Evolutionary conservation across 164 flowering plant species (phyloP).

Genomic region (Stephania cephalantha): DNA sequence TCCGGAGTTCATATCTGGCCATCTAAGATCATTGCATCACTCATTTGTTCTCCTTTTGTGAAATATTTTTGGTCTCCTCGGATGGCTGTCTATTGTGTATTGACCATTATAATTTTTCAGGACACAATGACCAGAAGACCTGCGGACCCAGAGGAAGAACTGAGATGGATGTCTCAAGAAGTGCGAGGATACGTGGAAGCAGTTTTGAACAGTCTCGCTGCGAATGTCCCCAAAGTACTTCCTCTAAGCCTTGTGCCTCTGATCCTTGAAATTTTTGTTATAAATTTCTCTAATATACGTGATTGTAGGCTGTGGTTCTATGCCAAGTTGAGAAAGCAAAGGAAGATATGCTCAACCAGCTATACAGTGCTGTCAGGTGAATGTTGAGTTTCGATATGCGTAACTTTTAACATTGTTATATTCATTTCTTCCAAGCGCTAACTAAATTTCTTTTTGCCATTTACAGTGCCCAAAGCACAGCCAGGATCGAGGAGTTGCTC

Average conservation of each 20-base stretch:
- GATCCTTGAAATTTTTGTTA: neutral
- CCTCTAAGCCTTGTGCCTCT: neutral
- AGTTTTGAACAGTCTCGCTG: constrained; percentile 94
- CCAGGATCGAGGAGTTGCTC: constrained; percentile 81
- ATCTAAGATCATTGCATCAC: neutral
- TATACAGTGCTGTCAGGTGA: constrained; percentile 90
- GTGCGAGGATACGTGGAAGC: constrained; percentile 99
- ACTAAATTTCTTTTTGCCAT: constrained; percentile 2
- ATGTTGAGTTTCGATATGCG: neutral
- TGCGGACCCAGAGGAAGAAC: constrained; percentile 99
- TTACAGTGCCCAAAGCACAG: constrained; percentile 62
- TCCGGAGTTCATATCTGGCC: neutral
- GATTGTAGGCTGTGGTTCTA: constrained; percentile 88
- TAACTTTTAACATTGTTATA: neutral
- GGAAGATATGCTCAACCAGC: constrained; percentile 96
- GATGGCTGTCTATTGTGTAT: constrained; percentile 14
- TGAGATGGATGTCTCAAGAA: constrained; percentile 99
- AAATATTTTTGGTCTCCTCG: neutral
- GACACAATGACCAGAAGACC: constrained; percentile 95
- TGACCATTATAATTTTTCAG: constrained; percentile 28
- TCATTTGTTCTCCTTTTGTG: neutral
- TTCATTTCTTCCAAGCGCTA: neutral
- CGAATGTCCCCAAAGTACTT: constrained; percentile 90
- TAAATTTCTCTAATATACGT: neutral
- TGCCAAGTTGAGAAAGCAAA: constrained; percentile 99